A percentile compares a stretch with the other conserved stretches of the same genome.
These are phyloP conservation scores for Colletotrichum sidae DNA, from an alignment of 2,329 filamentous ascomycete species.

Conservation along the genomic window DNA sequence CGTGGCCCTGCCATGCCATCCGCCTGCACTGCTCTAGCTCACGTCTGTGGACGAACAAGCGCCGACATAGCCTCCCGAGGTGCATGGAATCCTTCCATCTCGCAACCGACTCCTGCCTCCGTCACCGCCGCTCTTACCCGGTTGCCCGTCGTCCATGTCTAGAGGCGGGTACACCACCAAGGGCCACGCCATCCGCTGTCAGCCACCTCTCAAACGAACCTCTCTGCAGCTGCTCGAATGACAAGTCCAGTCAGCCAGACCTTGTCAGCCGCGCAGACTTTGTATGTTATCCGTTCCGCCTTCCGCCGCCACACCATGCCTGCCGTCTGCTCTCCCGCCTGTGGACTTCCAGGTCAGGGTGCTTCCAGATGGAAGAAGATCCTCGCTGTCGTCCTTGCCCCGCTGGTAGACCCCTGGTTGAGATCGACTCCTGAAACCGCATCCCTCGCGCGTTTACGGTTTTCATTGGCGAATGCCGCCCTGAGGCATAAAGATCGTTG, in stretches of 20 bases:
- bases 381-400: slow-evolving; percentile 26
- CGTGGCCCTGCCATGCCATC: slow-evolving; percentile 25
- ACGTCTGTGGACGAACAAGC: slow-evolving; percentile 29
- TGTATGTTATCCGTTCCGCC: slow-evolving; percentile 12
- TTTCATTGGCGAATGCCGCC: slow-evolving; percentile 32
- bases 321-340: slow-evolving; percentile 14
- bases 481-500: slow-evolving; percentile 38
- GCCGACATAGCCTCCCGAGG: slow-evolving; percentile 35
- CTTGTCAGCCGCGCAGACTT: slow-evolving; percentile 23
- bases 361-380: slow-evolving; percentile 22
- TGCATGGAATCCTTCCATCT: slow-evolving; percentile 37
- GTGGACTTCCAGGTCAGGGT: slow-evolving; percentile 30
- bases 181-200: slow-evolving; percentile 20
- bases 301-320: slow-evolving; percentile 18
- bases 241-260: slow-evolving; percentile 17
- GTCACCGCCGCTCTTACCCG: slow-evolving; percentile 17
- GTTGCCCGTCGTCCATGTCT: slow-evolving; percentile 10
- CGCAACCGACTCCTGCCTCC: slow-evolving; percentile 27
- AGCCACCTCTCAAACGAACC: slow-evolving; percentile 26
- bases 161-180: neutral
- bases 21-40: slow-evolving; percentile 31
- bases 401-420: slow-evolving; percentile 34
- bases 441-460: slow-evolving; percentile 29
- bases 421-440: slow-evolving; percentile 40
- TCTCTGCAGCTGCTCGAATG: slow-evolving; percentile 16